Evolutionary conservation across 139 green algal species (phyloP), one percentile per base, ranked within the genome.

Genomic region (Chlamydomonas incerta): DNA sequence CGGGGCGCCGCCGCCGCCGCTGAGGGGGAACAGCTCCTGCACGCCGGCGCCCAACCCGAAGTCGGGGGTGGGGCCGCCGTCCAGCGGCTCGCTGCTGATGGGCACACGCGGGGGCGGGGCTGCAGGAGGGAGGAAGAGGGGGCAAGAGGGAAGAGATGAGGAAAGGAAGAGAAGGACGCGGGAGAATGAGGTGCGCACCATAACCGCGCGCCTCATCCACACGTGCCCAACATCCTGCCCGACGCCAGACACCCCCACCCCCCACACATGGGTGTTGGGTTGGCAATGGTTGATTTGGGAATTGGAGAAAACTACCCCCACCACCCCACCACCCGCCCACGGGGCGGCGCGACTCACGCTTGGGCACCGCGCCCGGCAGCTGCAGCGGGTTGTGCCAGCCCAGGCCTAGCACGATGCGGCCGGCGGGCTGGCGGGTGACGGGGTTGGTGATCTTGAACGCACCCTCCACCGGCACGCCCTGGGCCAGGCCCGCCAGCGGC

Each of bases 381-480:
- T 66, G 24, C 75, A 92, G 82, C 17, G 86, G 82, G 82, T 92
- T 92, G 86, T 90, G 85, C 89, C 89, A 92, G 28, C 82, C 85
- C 71, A 92, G 50, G 33, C 89, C 86, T 34, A 92, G 71, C 52
- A 92, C 76, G 4, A 89, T 1, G 21, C 80, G 50, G 26, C 88
- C 88, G 26, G 88, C 88, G 4, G 87, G 63, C 70, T 90, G 71
- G 50, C 76, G 68, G 3, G 74, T 87, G 70, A 92, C 50, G 35
- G 88, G 88, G 85, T 92, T 88, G 50, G 83, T 83, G 24, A 92
- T 74, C 37, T 71, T 80, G 76, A 90, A 92, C 13, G 82, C 76
- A 21, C 86, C 89, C 70, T 92, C 89, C 76, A 92, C 86, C 17
- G 89, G 89, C 47, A 90, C 57, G 41, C 86, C 85, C n/a, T 37